These are phyloP conservation scores for Prorocentrum cordatum DNA, from an alignment of 169 alveolate species.

Conservation along the genomic window DNA sequence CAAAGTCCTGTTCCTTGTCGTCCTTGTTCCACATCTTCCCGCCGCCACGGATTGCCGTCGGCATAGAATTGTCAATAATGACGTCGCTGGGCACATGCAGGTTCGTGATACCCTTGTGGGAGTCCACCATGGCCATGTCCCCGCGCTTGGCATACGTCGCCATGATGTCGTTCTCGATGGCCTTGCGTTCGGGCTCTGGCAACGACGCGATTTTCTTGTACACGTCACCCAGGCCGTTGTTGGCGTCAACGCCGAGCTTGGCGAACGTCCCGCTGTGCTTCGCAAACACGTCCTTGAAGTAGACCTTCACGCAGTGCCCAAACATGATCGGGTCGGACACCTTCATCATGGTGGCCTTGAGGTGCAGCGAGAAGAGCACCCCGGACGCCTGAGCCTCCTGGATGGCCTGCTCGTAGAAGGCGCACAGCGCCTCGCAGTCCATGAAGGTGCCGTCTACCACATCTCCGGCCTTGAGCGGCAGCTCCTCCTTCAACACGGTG, in stretches of 20 bases:
- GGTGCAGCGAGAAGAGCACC: slow-evolving; percentile 44
- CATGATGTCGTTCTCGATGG: slow-evolving; percentile 5
- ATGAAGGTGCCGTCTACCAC: slow-evolving; percentile 1
- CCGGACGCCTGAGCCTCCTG: slow-evolving; percentile 14
- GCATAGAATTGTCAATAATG: slow-evolving; percentile 28
- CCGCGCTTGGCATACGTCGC: background rate
- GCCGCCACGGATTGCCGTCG: background rate
- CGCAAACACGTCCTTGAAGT: slow-evolving; percentile 27
- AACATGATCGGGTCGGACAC: slow-evolving; percentile 28
- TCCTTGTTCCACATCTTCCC: slow-evolving; percentile 28
- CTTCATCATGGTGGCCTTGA: slow-evolving; percentile 71
- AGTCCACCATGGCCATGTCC: slow-evolving; percentile 20
- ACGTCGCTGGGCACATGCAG: slow-evolving; percentile 33
- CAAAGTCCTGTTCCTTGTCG: background rate
- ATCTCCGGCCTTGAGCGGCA: background rate
- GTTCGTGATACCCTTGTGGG: slow-evolving; percentile 20
- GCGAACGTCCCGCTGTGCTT: slow-evolving; percentile 2
- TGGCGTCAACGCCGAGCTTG: background rate
- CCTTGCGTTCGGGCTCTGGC: background rate
- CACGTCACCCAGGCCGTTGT: slow-evolving; percentile 23
- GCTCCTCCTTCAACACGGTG: background rate
- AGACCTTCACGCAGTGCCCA: slow-evolving; percentile 9
- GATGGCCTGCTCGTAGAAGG: slow-evolving; percentile 5
- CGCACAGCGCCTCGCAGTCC: background rate
- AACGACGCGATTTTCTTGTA: background rate